These are phyloP conservation scores for Tetramitus jugosus DNA, from an alignment of 208 protist species.

Conservation along the genomic window DNA sequence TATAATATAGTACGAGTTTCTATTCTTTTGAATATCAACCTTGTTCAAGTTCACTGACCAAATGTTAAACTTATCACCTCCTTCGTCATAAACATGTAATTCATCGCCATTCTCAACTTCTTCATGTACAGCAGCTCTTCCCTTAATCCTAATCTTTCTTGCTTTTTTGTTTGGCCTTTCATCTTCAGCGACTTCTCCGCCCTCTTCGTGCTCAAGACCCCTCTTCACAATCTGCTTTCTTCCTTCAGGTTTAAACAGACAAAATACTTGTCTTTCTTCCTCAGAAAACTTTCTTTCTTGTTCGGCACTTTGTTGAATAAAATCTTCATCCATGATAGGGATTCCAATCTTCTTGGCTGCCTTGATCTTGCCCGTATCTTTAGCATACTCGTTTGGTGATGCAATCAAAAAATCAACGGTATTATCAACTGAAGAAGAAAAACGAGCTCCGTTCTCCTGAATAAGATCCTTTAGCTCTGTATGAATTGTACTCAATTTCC, in stretches of 20 bases:
- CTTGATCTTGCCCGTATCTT: background rate
- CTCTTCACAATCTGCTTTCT: background rate
- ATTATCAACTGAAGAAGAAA: background rate
- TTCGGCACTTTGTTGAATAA: background rate
- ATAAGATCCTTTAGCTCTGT: background rate
- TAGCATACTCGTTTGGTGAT: background rate
- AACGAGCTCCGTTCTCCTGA: background rate
- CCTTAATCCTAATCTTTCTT: slow-evolving; percentile 25
- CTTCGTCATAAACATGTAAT: slow-evolving; percentile 12
- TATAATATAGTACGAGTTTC: slow-evolving; percentile 74
- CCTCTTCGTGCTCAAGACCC: background rate
- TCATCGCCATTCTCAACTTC: slow-evolving; percentile 6
- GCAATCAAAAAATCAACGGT: background rate
- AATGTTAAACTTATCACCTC: slow-evolving; percentile 1
- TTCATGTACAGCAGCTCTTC: slow-evolving; percentile 14
- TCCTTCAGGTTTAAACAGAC: background rate
- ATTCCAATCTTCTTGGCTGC: background rate
- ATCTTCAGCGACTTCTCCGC: background rate
- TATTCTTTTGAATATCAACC: slow-evolving; percentile 59
- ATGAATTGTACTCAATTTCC: background rate
- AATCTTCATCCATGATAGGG: slow-evolving; percentile 5
- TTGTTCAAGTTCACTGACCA: slow-evolving; percentile 51
- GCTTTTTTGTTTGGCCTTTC: background rate
- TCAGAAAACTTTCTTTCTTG: background rate
- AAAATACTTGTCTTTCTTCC: background rate